Evolutionary conservation across 2,329 filamentous ascomycete genomes (phyloP).

Genomic region (Cercospora sp.): DNA sequence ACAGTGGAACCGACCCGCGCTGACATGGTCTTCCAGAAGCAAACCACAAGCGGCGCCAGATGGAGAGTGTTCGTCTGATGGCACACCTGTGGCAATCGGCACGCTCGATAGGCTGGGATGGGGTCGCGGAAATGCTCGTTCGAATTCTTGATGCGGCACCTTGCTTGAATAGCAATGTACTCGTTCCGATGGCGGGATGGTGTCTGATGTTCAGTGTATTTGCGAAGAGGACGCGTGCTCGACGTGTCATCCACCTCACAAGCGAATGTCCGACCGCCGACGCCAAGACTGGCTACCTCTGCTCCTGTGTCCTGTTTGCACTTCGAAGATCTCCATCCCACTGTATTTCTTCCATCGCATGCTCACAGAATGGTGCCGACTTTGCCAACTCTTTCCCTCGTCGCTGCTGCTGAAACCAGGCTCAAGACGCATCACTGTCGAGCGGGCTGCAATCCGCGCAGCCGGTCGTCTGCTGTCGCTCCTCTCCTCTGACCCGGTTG

Average conservation of each 20-base stretch:
- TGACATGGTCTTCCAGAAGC: neutral
- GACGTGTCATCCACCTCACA: neutral
- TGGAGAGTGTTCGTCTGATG: neutral
- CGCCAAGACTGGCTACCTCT: neutral
- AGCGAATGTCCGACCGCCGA: neutral
- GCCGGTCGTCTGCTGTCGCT: neutral
- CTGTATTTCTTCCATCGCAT: no score
- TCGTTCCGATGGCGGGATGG: neutral
- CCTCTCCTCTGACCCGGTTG: neutral
- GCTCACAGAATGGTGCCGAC: neutral
- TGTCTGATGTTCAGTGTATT: neutral
- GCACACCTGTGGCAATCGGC: neutral
- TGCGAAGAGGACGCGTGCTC: neutral
- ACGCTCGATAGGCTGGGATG: neutral
- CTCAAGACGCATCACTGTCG: neutral
- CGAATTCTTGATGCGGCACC: neutral
- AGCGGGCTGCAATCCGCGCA: neutral
- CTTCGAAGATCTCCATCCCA: neutral
- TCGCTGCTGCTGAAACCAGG: neutral
- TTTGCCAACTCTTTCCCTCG: neutral
- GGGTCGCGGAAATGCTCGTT: neutral
- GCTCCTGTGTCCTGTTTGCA: no score
- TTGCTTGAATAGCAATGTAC: neutral
- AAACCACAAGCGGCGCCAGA: neutral
- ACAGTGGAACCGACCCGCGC: neutral